These are phyloP conservation scores for Aleurites moluccanus DNA, from an alignment of 441 rosid species.

Conservation along the genomic window DNA sequence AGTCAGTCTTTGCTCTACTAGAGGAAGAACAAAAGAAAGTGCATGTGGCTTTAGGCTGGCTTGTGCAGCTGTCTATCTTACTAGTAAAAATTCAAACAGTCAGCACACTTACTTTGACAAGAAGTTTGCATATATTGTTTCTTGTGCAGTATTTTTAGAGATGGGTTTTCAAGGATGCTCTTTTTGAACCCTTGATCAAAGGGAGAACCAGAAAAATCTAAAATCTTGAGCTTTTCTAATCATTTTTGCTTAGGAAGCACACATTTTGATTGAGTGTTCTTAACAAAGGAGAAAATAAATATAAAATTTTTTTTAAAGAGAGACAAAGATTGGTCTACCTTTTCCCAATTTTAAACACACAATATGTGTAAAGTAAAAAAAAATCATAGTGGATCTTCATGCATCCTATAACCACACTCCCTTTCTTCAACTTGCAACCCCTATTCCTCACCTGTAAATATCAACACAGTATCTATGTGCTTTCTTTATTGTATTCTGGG, in stretches of 20 bases:
- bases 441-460: background rate
- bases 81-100: constrained; percentile 13
- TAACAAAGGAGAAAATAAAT: background rate
- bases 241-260: constrained; percentile 30
- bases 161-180: background rate
- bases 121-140: background rate
- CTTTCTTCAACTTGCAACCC: background rate
- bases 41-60: too few relatives aligned
- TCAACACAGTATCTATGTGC: background rate
- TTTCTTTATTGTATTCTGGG: constrained; percentile 6
- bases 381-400: background rate
- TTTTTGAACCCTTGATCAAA: constrained; percentile 3
- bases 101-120: constrained; percentile 28
- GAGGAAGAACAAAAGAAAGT: background rate
- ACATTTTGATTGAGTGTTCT: constrained; percentile 7
- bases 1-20: background rate
- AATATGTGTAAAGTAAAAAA: background rate
- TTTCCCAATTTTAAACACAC: background rate
- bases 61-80: too few relatives aligned
- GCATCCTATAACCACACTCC: background rate
- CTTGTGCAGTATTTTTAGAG: background rate
- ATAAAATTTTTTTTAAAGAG: background rate
- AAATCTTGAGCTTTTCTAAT: constrained; percentile 16
- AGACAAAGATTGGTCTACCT: background rate
- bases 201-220: background rate